Conservation (phyloP, 345 rosid genomes). For the Pugionium cornutum region DNA sequence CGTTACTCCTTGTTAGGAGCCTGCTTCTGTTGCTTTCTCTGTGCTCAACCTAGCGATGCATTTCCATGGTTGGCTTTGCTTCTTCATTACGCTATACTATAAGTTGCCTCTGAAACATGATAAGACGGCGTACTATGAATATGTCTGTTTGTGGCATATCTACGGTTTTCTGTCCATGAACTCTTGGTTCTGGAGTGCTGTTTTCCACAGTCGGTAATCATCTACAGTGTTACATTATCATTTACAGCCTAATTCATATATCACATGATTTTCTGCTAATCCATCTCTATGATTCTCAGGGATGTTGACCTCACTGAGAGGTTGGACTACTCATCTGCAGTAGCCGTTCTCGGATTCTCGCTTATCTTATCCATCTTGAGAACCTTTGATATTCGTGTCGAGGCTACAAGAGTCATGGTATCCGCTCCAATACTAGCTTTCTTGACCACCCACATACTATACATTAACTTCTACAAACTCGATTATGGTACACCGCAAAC, state of each 20-base stretch:
- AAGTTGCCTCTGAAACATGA: constrained; percentile 58
- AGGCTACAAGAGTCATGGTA: constrained; percentile 75
- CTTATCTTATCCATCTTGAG: constrained; percentile 60
- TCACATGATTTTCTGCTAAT: constrained; percentile 12
- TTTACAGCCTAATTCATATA: constrained; percentile 2
- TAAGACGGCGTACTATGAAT: constrained; percentile 62
- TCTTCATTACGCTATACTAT: constrained; percentile 61
- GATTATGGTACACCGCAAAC: constrained; percentile 53
- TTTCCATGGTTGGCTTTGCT: constrained; percentile 80
- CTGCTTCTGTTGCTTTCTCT: constrained; percentile 73
- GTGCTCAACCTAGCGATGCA: constrained; percentile 72
- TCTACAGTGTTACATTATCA: constrained; percentile 9
- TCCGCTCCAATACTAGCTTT: constrained; percentile 76
- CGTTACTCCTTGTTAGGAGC: constrained; percentile 48
- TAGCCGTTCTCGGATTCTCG: constrained; percentile 70
- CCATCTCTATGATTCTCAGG: constrained; percentile 38
- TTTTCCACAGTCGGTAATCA: constrained; percentile 72
- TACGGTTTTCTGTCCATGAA: constrained; percentile 63
- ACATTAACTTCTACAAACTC: constrained; percentile 58
- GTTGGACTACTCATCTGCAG: constrained; percentile 73
- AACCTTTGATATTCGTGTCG: constrained; percentile 60
- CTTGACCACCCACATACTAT: constrained; percentile 67
- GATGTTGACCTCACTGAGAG: constrained; percentile 77
- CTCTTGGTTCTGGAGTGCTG: constrained; percentile 81
- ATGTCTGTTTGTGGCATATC: constrained; percentile 63